Base-by-base conservation (phyloP, 768 basidiomycete species). In the Suillus occidentalis region DNA sequence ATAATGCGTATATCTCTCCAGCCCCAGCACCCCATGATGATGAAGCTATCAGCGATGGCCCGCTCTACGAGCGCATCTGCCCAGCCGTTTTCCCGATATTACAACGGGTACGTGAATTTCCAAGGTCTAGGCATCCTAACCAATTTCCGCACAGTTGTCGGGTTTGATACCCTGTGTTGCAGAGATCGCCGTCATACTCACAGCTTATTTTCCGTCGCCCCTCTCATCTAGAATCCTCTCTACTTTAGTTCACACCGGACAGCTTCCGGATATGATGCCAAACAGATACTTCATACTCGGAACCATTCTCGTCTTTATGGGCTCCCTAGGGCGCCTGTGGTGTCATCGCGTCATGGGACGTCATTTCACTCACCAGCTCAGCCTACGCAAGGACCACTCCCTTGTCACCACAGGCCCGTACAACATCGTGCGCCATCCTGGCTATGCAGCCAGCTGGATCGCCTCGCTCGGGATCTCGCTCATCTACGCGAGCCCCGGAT, bases 341-440 rank as follows among this genome's bases (percentile, higher is more conserved):
- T 80, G 78, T 64, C 79, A 73, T 69, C 71, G 68, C 45, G 58
- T 70, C 10, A 67, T 80, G 39, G 79, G 79, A 2, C 65, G 65
- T 3, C 70, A 77, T 42, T 80, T 80, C 65, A 80, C 79, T 0
- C 76, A 76, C 62, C 69, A 79, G 4, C 76, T 79, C 2, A 69
- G 72, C 22, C 63, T 80, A 20, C 70, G 70, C 2, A 70, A 69
- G 25, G 63, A 72, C 3, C 79, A 80, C 58, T 22, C 56, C 13
- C 73, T 80, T 6, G 60, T 80, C 31, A 78, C 72, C 2, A 63
- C 69, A 2, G 80, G 80, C 0, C 79, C 79, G 3, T 80, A 80
- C 63, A 66, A 69, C 10, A 64, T 74, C 61, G 75, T 79, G 0
- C 78, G 79, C 12, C 79, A 80, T 57, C 79, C 79, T 0, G 67